A percentile compares a stretch with the other conserved stretches of the same genome.
Evolutionary conservation across 129 eudicot genomes (phyloP).

Genomic region (Gnaphalium uliginosum): DNA sequence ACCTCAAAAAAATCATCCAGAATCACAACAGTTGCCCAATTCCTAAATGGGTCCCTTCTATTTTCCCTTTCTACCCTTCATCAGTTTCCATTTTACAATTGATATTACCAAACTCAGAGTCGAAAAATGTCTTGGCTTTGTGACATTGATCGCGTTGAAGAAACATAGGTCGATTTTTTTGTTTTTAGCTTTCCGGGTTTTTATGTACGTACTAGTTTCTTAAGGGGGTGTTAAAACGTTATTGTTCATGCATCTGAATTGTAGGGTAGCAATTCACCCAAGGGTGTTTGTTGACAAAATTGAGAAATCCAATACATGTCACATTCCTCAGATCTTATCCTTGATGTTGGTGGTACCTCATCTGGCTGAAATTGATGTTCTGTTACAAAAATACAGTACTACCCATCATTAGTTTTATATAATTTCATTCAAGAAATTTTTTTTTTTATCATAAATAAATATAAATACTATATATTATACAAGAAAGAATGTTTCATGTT

Average conservation of each 20-base stretch:
- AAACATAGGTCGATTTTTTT: background rate
- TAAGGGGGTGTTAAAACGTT: conserved; percentile 12
- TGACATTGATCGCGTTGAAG: background rate
- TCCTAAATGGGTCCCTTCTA: conserved; percentile 38
- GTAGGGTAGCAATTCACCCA: conserved; percentile 31
- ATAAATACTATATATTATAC: no score
- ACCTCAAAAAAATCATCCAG: conserved; percentile 48
- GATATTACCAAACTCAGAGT: background rate
- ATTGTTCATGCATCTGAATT: conserved; percentile 23
- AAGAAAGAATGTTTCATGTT: no score
- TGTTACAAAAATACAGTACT: conserved; percentile 44
- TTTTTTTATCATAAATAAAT: no score
- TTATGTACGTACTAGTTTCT: conserved; percentile 27
- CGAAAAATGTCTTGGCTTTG: background rate
- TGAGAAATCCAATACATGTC: conserved; percentile 52
- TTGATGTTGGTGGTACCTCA: conserved; percentile 62
- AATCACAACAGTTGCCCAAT: conserved; percentile 69
- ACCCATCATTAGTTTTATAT: conserved; percentile 22
- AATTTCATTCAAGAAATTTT: background rate
- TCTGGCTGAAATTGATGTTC: conserved; percentile 70
- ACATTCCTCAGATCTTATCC: conserved; percentile 75
- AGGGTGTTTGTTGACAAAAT: conserved; percentile 36
- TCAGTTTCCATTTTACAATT: conserved; percentile 18
- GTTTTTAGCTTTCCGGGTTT: conserved; percentile 11
- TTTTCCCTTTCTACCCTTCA: conserved; percentile 23